Evolutionary conservation across 2,329 filamentous ascomycete species (phyloP), one percentile per base, ranked within the genome.

Genomic region (Epicoccum sorghinum): DNA sequence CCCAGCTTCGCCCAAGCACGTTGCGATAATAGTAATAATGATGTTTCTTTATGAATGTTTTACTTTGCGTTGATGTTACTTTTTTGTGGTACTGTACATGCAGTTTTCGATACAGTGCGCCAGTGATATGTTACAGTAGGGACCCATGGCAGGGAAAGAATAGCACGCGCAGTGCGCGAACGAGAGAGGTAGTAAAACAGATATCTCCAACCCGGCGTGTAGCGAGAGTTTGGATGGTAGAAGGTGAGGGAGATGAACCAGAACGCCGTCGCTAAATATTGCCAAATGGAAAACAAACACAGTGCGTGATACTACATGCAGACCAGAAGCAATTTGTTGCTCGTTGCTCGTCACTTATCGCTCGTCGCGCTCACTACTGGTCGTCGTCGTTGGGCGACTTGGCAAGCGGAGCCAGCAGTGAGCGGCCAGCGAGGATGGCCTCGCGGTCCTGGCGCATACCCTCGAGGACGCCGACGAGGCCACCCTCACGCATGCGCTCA

Each of bases 381-480:
- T 72, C 66, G 7, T 43, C 37, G 10, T 65, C 61, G 6, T 51
- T 55, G 8, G 45, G 44, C 12, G 24, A 18, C 7, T 48, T 42
- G 25, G 57, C 58, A 5, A 66, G 46, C 1, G 50, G 50, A 6
- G 50, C 45, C 12, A 62, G 43, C 4, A 68, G 45, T 4, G 65
- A 57, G 13, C 58, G 66, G 1, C 69, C 69, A 3, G 66, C 65
- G 7, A 71, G 55, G 8, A 72, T 72, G 27, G 67, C 53, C 62
- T 83, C 80, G 36, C 82, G 79, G 66, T 89, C 87, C 63, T 79
- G 77, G 46, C 85, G 79, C 87, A 89, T 89, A 25, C 86, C 87
- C 60, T 89, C 87, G 27, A 90, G 75, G n/a, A 89, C 88, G 22
- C 76, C 86, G 13, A 89, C 85, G 14, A 90, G 77, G 0, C 88